Percentiles rank a stretch among this genome's conserved stretches.
Evolutionary conservation across 2,329 filamentous ascomycete genomes (phyloP).

Genomic region (Penicillium sp.): DNA sequence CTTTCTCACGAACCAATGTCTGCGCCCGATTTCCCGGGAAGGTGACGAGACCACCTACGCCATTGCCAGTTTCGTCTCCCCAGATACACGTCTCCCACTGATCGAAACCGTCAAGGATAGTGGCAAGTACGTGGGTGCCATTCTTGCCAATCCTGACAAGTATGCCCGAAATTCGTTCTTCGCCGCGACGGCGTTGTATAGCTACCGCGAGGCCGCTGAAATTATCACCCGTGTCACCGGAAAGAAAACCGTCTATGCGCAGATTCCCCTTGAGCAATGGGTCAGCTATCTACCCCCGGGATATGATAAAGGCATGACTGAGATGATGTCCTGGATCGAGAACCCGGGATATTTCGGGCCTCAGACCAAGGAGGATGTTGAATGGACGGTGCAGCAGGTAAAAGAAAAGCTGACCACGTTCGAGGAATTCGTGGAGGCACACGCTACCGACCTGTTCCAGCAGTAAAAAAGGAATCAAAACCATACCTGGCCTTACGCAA

Average conservation of each 20-base stretch:
- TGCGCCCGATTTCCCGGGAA: conserved; percentile 21
- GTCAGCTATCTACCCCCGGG: conserved; percentile 16
- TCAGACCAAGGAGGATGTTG: conserved; percentile 30
- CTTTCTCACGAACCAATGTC: conserved; percentile 23
- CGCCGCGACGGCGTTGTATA: conserved; percentile 35
- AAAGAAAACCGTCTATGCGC: conserved; percentile 36
- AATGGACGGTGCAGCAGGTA: conserved; percentile 28
- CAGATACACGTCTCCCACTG: conserved; percentile 30
- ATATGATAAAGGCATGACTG: conserved; percentile 12
- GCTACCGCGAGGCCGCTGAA: conserved; percentile 29
- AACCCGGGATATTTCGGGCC: conserved; percentile 41
- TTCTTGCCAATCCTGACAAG: conserved; percentile 38
- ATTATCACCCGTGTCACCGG: conserved; percentile 37
- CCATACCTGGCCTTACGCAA: too few species aligned
- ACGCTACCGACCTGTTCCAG: conserved; percentile 1
- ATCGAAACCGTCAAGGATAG: conserved; percentile 38
- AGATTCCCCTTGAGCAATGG: conserved; percentile 26
- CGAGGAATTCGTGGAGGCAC: conserved; percentile 32
- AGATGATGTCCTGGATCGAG: conserved; percentile 30
- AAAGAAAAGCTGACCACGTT: conserved; percentile 35
- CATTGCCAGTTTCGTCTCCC: conserved; percentile 17
- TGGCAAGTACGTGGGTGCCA: conserved; percentile 36
- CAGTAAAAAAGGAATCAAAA: neutral
- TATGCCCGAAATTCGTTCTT: conserved; percentile 38
- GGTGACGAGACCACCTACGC: conserved; percentile 28